These are phyloP conservation scores for Actinomortierella ambigua DNA, from an alignment of 371 early-diverging fungal species.

Conservation along the genomic window DNA sequence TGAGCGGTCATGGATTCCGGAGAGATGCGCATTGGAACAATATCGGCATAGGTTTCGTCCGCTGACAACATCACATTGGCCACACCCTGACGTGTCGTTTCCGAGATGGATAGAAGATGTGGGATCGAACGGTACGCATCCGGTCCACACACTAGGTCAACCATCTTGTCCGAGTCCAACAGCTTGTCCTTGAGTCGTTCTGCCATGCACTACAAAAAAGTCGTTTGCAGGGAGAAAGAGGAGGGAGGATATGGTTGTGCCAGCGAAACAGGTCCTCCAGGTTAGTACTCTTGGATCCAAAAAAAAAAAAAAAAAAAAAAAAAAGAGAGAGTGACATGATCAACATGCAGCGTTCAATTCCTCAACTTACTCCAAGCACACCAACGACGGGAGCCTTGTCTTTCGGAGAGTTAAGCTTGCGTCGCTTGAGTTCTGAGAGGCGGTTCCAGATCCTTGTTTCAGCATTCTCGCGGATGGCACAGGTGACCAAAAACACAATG, in stretches of 20 bases:
- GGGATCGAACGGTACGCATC: constrained; percentile 83
- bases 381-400: constrained; percentile 72
- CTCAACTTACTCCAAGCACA: constrained; percentile 66
- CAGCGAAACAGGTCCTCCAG: too few relatives aligned
- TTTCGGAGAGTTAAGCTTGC: constrained; percentile 53
- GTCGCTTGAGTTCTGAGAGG: constrained; percentile 61
- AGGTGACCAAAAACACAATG: constrained; percentile 78
- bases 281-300: too few relatives aligned
- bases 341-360: too few relatives aligned
- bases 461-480: constrained; percentile 82
- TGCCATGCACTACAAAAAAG: constrained; percentile 66
- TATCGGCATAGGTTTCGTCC: constrained; percentile 85
- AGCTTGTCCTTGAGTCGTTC: constrained; percentile 77
- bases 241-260: background rate
- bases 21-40: constrained; percentile 76
- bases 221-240: background rate
- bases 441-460: constrained; percentile 79
- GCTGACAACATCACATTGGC: constrained; percentile 86
- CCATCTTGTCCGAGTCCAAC: constrained; percentile 72
- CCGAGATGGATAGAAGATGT: constrained; percentile 68
- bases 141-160: constrained; percentile 83
- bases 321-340: too few relatives aligned
- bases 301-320: too few relatives aligned
- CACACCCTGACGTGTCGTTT: constrained; percentile 69
- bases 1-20: constrained; percentile 64